Evolutionary conservation across 1,284 basidiomycete genomes (phyloP).

Genomic region (Cutaneotrichosporon sp.): DNA sequence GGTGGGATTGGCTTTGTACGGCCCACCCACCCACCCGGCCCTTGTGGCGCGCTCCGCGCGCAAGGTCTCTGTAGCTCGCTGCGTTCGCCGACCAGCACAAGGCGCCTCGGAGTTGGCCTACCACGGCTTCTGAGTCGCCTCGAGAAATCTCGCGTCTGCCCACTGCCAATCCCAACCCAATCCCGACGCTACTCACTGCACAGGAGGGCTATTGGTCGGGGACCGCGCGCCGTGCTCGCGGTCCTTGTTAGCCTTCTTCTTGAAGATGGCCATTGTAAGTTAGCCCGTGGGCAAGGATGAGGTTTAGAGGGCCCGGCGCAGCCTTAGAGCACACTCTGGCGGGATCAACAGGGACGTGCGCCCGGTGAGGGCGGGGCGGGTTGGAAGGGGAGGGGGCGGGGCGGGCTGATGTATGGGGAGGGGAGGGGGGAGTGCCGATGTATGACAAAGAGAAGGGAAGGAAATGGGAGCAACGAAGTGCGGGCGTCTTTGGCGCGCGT

Average conservation of each 20-base stretch:
- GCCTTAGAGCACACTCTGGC: not conserved
- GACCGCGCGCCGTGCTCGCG: conserved; percentile 26
- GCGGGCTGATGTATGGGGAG: not conserved
- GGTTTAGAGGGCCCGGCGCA: conserved; percentile 1
- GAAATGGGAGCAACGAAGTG: not conserved
- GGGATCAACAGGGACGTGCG: conserved; percentile 12
- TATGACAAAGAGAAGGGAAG: not conserved
- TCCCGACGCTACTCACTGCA: conserved; percentile 18
- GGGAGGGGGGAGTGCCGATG: not conserved
- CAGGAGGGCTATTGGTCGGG: conserved; percentile 23
- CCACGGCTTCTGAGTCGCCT: too few species aligned
- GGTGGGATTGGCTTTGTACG: not conserved
- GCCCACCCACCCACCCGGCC: not conserved
- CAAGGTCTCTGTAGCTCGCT: not conserved
- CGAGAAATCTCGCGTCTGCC: too few species aligned
- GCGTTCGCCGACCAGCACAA: not conserved
- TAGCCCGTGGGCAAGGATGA: not conserved
- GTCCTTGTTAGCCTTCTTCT: conserved; percentile 27
- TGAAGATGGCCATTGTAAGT: conserved; percentile 30
- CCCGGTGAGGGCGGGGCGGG: not conserved
- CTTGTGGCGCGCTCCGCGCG: not conserved
- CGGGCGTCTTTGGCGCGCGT: not conserved
- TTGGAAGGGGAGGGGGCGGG: not conserved
- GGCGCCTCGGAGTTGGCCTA: too few species aligned
- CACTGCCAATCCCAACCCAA: too few species aligned